Evolutionary conservation across 441 rosid genomes (phyloP).

Genomic region (Lepidium campestre): DNA sequence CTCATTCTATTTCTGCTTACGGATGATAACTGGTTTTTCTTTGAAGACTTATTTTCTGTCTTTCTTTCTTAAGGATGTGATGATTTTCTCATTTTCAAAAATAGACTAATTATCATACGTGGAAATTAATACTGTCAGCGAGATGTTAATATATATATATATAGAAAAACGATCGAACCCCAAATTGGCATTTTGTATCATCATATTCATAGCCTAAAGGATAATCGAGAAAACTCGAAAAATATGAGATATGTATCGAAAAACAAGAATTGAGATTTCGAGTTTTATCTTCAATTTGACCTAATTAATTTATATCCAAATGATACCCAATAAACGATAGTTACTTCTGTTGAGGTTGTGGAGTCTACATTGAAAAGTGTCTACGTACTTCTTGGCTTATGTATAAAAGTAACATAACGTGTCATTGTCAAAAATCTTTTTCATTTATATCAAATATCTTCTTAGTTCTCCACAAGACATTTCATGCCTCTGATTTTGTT

Average conservation of each 20-base stretch:
- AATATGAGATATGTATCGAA: background rate
- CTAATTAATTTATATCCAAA: background rate
- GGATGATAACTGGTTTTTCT: no score
- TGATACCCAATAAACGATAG: background rate
- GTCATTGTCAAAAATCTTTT: background rate
- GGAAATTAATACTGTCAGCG: no score
- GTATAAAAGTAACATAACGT: background rate
- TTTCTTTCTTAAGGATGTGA: background rate
- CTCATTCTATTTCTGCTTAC: no score
- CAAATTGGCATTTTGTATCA: no score
- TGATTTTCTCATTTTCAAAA: no score
- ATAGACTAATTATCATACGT: no score
- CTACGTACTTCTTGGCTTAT: background rate
- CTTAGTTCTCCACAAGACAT: background rate
- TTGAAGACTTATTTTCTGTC: no score
- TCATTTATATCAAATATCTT: background rate
- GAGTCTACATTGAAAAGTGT: background rate
- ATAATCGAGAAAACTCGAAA: background rate
- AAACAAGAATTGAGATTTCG: background rate
- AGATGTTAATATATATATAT: no score
- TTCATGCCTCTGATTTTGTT: background rate
- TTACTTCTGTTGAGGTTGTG: background rate
- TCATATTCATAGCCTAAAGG: no score
- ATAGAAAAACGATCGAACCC: no score
- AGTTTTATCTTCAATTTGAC: background rate